A percentile compares a stretch with the other conserved stretches of the same genome.
These are phyloP conservation scores for Trichoderma simmonsii DNA, from an alignment of 2,329 filamentous ascomycete species.

Conservation along the genomic window DNA sequence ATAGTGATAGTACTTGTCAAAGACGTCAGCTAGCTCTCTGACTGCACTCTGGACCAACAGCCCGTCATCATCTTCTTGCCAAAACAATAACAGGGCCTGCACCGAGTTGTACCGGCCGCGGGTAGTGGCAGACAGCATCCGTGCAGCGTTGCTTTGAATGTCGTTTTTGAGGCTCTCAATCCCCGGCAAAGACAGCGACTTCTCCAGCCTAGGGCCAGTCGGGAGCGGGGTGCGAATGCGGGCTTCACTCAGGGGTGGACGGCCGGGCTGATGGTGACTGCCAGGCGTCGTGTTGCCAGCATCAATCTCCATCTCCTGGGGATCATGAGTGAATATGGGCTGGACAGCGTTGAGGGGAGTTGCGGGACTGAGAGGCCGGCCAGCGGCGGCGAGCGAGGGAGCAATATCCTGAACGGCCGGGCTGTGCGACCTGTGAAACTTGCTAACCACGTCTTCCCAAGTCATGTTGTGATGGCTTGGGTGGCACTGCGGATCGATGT, in stretches of 20 bases:
- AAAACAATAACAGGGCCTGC: constrained; percentile 52
- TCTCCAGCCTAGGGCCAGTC: constrained; percentile 54
- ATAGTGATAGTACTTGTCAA: constrained; percentile 53
- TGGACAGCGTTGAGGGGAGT: constrained; percentile 37
- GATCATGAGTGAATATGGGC: constrained; percentile 41
- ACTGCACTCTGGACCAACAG: constrained; percentile 40
- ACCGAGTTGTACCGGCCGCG: constrained; percentile 54
- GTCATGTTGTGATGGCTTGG: constrained; percentile 59
- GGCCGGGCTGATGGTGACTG: constrained; percentile 34
- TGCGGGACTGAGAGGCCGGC: constrained; percentile 47
- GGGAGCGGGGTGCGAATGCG: constrained; percentile 56
- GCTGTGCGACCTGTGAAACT: constrained; percentile 52
- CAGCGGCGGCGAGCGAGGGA: constrained; percentile 38
- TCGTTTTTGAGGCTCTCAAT: constrained; percentile 52
- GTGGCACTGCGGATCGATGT: constrained; percentile 46
- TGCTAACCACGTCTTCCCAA: constrained; percentile 56
- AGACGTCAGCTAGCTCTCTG: constrained; percentile 48
- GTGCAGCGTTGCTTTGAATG: constrained; percentile 49
- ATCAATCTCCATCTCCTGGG: constrained; percentile 57
- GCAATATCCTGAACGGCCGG: constrained; percentile 50
- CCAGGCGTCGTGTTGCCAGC: constrained; percentile 26
- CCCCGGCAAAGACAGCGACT: constrained; percentile 47
- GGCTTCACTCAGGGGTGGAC: constrained; percentile 43
- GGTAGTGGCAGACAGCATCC: constrained; percentile 48
- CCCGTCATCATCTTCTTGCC: constrained; percentile 52